Base-by-base conservation (phyloP, 257 asterid species). In the Gentiana straminea region DNA sequence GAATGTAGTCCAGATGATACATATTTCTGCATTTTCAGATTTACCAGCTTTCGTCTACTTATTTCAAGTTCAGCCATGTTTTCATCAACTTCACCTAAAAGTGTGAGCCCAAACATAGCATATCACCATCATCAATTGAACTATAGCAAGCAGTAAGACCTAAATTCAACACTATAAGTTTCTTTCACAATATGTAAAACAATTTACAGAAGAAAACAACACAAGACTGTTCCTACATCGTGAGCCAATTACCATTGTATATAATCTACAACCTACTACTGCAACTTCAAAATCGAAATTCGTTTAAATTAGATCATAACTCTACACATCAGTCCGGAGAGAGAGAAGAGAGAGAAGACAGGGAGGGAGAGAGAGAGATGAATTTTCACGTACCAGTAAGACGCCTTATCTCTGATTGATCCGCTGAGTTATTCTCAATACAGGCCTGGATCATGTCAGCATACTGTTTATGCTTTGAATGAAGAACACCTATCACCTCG, bases 1-100 rank as follows among this genome's bases (percentile, higher is more conserved):
- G 72, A 75, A n/a, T 79, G 87, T 73, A 71, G 73, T 56, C 79
- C 86, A 64, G 92, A 73, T 53, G 77, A 73, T 54, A 77, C 89
- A 56, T 76, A 94, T 63, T 81, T 91, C 72, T 91, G 98, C 97
- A 91, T 81, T 80, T 71, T 81, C 77, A 85, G 62, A 71, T 71
- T 85, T 52, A 83, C 78, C 45, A 91, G 73, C 68, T 88, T 91
- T 72, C 97, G 84, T 78, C 93, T 83, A 73, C 90, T 87, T 75
- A 87, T 95, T 78, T 91, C 98, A 60, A 87, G 90, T 73, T 83
- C 98, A 13, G 79, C 73, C 88, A 87, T 73, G 79, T 77, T 83
- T 64, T 91, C 98, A 68, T 88, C 98, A 73, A 91, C 68, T 65
- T 87, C 97, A 56, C 93, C 98, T 91, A 58, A 64, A 65, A 73